These are phyloP conservation scores for Psilocybe sp. DNA, from an alignment of 768 basidiomycete genomes.

Conservation along the genomic window DNA sequence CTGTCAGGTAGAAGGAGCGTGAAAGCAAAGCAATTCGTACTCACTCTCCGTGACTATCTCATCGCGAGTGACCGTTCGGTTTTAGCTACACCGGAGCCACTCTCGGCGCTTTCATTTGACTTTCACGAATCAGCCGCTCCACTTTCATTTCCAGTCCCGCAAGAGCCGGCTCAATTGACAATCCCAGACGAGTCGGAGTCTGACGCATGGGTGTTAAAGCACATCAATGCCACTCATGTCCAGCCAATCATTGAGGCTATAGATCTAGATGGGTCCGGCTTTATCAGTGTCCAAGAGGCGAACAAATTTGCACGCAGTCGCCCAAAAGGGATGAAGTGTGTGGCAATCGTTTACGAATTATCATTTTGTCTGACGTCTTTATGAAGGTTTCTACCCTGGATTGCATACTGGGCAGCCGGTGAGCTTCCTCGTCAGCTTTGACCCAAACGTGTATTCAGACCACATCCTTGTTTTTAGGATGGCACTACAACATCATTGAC, in stretches of 20 bases:
- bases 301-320: conserved; percentile 20
- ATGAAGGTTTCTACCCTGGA: conserved; percentile 19
- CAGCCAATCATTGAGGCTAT: conserved; percentile 25
- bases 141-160: background rate
- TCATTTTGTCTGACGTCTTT: background rate
- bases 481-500: conserved; percentile 16
- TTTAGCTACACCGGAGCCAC: background rate
- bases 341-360: background rate
- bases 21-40: conserved; percentile 13
- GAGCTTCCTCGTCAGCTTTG: background rate
- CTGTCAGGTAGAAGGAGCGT: conserved; percentile 5
- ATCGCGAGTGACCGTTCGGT: conserved; percentile 3
- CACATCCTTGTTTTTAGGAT: conserved; percentile 4
- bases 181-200: background rate
- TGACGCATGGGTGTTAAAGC: conserved; percentile 20
- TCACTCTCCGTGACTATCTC: conserved; percentile 11
- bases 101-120: background rate
- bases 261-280: conserved; percentile 25
- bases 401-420: conserved; percentile 27
- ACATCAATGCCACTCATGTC: conserved; percentile 22
- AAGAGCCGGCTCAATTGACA: background rate
- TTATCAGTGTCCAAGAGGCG: conserved; percentile 26
- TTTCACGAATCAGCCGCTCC: background rate
- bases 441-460: background rate
- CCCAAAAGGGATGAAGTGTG: conserved; percentile 21